These are phyloP conservation scores for Pseudocercospora ulei DNA, from an alignment of 2,329 filamentous ascomycete genomes.

Conservation along the genomic window DNA sequence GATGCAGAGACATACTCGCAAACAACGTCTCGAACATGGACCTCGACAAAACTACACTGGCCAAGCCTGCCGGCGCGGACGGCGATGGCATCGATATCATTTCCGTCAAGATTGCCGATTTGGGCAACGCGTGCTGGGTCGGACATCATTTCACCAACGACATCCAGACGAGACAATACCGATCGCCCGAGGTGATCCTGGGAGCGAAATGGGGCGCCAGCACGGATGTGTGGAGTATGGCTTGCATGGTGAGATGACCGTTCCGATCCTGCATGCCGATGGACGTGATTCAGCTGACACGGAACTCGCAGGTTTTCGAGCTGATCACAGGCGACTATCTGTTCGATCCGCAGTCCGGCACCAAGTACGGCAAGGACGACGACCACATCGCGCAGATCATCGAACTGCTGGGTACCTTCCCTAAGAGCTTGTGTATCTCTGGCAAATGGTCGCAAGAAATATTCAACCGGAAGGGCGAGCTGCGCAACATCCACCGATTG, in stretches of 20 bases:
- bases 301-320: constrained; percentile 68
- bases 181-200: constrained; percentile 92
- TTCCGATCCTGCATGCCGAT: not conserved
- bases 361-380: constrained; percentile 98
- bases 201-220: constrained; percentile 98
- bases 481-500: constrained; percentile 92
- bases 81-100: constrained; percentile 64
- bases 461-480: constrained; percentile 93
- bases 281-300: constrained; percentile 11
- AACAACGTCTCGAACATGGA: constrained; percentile 92
- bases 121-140: constrained; percentile 98
- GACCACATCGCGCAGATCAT: constrained; percentile 99
- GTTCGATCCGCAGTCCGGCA: constrained; percentile 95
- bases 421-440: constrained; percentile 78
- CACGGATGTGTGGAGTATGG: constrained; percentile 99
- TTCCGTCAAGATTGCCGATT: constrained; percentile 96
- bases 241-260: constrained; percentile 68
- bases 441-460: constrained; percentile 99
- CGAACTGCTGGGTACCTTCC: constrained; percentile 85
- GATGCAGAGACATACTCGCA: constrained; percentile 60
- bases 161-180: constrained; percentile 94
- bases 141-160: constrained; percentile 99
- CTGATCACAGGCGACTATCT: constrained; percentile 96
- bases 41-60: constrained; percentile 60
- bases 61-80: constrained; percentile 50